A percentile compares a stretch with the other conserved stretches of the same genome.
These are phyloP conservation scores for Glaciozyma antarctica DNA, from an alignment of 768 basidiomycete genomes.

Conservation along the genomic window DNA sequence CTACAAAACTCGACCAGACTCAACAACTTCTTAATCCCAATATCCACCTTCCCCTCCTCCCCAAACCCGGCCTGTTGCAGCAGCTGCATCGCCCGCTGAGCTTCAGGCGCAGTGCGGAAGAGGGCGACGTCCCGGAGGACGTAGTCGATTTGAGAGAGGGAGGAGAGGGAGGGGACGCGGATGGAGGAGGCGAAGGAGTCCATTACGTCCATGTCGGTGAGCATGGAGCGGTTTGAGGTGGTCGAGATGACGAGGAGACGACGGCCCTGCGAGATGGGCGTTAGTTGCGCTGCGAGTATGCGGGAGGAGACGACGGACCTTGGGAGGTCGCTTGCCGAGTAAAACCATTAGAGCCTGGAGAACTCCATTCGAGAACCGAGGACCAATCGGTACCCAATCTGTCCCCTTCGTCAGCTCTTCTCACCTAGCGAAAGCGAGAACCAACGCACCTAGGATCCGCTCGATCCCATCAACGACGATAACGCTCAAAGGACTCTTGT, in stretches of 20 bases:
- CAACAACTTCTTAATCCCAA: constrained; percentile 90
- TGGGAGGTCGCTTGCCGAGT: constrained; percentile 79
- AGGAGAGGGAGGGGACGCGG: constrained; percentile 69
- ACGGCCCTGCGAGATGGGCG: constrained; percentile 54
- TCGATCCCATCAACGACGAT: constrained; percentile 93
- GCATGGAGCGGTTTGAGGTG: constrained; percentile 72
- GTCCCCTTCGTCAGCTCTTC: neutral
- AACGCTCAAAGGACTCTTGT: constrained; percentile 93
- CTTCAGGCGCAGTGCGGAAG: constrained; percentile 54
- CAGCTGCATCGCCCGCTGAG: constrained; percentile 53
- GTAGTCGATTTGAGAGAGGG: constrained; percentile 59
- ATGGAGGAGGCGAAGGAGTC: constrained; percentile 83
- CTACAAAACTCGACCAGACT: constrained; percentile 84
- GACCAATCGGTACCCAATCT: constrained; percentile 97
- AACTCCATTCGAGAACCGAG: constrained; percentile 89
- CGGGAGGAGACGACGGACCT: constrained; percentile 47
- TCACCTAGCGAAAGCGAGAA: too few species aligned
- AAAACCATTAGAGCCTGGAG: constrained; percentile 83
- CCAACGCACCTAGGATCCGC: constrained; percentile 68
- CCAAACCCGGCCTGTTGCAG: constrained; percentile 67
- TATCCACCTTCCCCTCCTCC: constrained; percentile 51
- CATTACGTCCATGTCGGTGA: constrained; percentile 78
- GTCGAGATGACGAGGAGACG: constrained; percentile 87
- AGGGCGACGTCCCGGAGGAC: constrained; percentile 72
- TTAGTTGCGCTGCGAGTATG: neutral